Percentiles rank a stretch among this genome's conserved stretches.
Evolutionary conservation across 257 asterid species (phyloP).

Genomic region (Craterostigma plantagineum): DNA sequence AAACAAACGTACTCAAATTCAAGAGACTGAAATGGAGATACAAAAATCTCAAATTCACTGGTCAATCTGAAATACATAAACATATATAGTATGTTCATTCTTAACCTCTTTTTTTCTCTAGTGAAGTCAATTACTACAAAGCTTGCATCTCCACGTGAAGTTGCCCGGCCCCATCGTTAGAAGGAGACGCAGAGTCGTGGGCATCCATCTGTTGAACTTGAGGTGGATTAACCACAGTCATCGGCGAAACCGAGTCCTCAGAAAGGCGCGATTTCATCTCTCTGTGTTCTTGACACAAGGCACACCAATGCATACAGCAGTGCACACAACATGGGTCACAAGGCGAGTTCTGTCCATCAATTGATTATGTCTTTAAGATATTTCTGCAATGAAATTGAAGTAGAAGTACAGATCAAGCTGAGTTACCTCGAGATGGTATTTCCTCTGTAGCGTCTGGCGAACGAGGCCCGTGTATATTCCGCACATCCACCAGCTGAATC

Average conservation of each 20-base stretch:
- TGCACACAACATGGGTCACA: slow-evolving; percentile 93
- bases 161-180: slow-evolving; percentile 29
- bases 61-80: no score
- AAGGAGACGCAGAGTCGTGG: slow-evolving; percentile 9
- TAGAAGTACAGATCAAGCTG: neutral
- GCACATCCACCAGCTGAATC: slow-evolving; percentile 99
- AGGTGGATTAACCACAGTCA: slow-evolving; percentile 86
- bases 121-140: slow-evolving; percentile 14
- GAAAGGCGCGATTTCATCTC: slow-evolving; percentile 78
- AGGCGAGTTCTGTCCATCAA: slow-evolving; percentile 71
- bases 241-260: slow-evolving; percentile 35
- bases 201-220: slow-evolving; percentile 57
- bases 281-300: slow-evolving; percentile 95
- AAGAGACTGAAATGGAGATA: no score
- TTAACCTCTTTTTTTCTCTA: no score
- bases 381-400: no score
- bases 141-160: slow-evolving; percentile 69
- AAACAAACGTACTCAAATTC: no score
- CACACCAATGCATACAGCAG: slow-evolving; percentile 97
- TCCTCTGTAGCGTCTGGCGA: slow-evolving; percentile 79
- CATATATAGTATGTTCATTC: no score
- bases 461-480: slow-evolving; percentile 87
- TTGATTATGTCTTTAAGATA: no score
- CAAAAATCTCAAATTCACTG: no score
- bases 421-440: slow-evolving; percentile 92